phyloP scores from a whole-genome alignment of 2,329 filamentous ascomycete species.

The Fusarium sacchari region DNA sequence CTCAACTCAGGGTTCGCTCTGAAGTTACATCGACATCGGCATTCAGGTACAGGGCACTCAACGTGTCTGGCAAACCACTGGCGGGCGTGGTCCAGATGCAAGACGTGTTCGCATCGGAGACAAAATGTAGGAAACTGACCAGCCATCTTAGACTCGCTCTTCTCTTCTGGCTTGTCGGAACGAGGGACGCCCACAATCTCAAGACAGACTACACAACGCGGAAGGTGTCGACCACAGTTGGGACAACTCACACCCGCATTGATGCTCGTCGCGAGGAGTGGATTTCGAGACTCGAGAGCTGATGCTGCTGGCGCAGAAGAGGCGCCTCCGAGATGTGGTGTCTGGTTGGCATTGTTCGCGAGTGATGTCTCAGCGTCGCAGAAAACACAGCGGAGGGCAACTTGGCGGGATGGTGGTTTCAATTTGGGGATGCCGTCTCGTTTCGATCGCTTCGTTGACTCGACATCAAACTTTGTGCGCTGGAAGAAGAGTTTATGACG shows the following conservation, averaged over 20 bases:
- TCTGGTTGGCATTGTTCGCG: slow-evolving; percentile 49
- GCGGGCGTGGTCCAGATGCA: slow-evolving; percentile 73
- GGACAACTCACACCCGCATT: slow-evolving; percentile 72
- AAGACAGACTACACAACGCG: slow-evolving; percentile 74
- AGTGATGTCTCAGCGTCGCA: slow-evolving; percentile 72
- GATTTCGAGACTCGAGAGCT: slow-evolving; percentile 57
- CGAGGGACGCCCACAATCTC: slow-evolving; percentile 73
- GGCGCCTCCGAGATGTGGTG: slow-evolving; percentile 12
- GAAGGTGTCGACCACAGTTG: slow-evolving; percentile 73
- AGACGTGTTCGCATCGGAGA: slow-evolving; percentile 72
- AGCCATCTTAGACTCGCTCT: slow-evolving; percentile 59
- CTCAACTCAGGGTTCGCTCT: slow-evolving; percentile 68
- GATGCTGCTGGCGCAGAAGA: slow-evolving; percentile 36
- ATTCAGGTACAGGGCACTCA: slow-evolving; percentile 76
- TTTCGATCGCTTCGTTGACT: slow-evolving; percentile 76
- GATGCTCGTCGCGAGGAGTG: slow-evolving; percentile 66
- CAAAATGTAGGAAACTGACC: slow-evolving; percentile 76
- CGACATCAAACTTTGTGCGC: slow-evolving; percentile 80
- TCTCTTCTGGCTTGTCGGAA: slow-evolving; percentile 65
- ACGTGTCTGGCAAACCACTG: slow-evolving; percentile 73
- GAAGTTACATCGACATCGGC: slow-evolving; percentile 72
- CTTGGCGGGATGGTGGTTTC: slow-evolving; percentile 70
- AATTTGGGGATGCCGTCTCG: slow-evolving; percentile 61
- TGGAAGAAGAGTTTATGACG: slow-evolving; percentile 79
- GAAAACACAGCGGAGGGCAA: slow-evolving; percentile 80